Evolutionary conservation across 2,329 filamentous ascomycete genomes (phyloP).

Genomic region (Botrytis cinerea): DNA sequence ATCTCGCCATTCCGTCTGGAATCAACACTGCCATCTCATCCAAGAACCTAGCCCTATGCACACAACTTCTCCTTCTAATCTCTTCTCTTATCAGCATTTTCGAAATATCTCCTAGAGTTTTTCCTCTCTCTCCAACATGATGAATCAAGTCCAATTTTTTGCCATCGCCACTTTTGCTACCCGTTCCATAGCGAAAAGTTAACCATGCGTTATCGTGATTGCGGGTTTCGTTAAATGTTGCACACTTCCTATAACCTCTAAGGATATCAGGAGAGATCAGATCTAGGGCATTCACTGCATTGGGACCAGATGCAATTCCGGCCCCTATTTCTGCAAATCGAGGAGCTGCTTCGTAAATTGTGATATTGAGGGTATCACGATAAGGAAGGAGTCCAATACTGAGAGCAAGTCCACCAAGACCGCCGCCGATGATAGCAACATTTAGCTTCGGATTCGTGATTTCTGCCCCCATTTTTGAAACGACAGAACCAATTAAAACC

Average conservation of each 20-base stretch:
- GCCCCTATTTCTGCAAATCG: constrained; percentile 33
- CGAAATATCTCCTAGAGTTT: neutral
- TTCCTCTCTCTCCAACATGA: constrained; percentile 3
- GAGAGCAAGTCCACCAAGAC: constrained; percentile 32
- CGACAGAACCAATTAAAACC: no score
- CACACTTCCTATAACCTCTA: constrained; percentile 27
- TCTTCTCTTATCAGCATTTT: neutral
- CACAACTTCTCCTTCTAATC: constrained; percentile 16
- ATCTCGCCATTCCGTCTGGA: constrained; percentile 11
- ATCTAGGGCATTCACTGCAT: constrained; percentile 28
- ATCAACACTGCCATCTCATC: constrained; percentile 16
- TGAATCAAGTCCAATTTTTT: neutral
- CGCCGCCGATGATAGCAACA: constrained; percentile 35
- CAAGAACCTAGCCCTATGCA: constrained; percentile 18
- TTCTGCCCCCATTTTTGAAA: neutral
- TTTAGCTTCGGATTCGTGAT: neutral
- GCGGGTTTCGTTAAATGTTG: constrained; percentile 30
- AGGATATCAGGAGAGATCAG: constrained; percentile 29
- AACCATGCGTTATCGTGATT: constrained; percentile 31
- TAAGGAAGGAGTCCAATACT: constrained; percentile 28
- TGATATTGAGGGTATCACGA: constrained; percentile 19
- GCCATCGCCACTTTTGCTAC: neutral
- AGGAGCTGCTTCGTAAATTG: constrained; percentile 32
- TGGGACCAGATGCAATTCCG: constrained; percentile 32
- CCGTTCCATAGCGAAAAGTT: constrained; percentile 18